Base-by-base conservation (phyloP, 176 grass and related monocot species). In the Pontederia paniculata region DNA sequence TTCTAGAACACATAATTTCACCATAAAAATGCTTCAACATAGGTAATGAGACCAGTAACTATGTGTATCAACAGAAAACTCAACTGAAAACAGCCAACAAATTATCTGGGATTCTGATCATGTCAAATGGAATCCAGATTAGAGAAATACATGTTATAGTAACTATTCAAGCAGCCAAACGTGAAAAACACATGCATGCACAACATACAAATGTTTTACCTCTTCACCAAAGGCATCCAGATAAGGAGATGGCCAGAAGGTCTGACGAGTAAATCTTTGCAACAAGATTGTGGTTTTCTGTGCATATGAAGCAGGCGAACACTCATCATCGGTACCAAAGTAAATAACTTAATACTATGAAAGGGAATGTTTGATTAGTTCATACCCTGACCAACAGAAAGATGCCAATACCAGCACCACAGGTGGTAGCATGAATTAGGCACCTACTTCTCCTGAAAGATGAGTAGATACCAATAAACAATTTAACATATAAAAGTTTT, bases 321-420 rank as follows among this genome's bases (percentile, higher is more conserved):
- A 37, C 28, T 37, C 28, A 37, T 37, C 28, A 37, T 37, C 74
- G 58, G 75, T 70, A 9, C 65, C 55, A 18, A 75, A 54, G 5
- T 55, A 56, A 69, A 21, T 13, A 60, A 55, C 45, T 9, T 53
- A 63, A 69, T 10, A 15, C 52, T 18, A 16, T 62, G 49, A 15
- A 44, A 42, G 21, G 58, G 44, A 68, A 52, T 19, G 74, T 57
- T 45, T 68, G 59, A 62, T 52, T 37, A 37, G 70, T 42, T 19
- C 77, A 50, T 94, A 99, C 94, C 87, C 94, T 77, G 63, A 99
- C 86, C 69, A 99, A 76, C 74, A 99, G 80, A 67, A 99, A 99
- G 72, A 98, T 83, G 67, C 87, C 83, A 42, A 99, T 66, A 62
- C 94, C 83, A 70, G 94, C 87, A 69, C 94, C 87, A 71, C 94